A percentile compares a stretch with the other conserved stretches of the same genome.
These are phyloP conservation scores for Citrus sinensis DNA, from an alignment of 345 rosid genomes.

Conservation along the genomic window DVS_A1.0 CM039167.1:4295501-4296000, in stretches of 20 bases:
- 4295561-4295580: constrained; percentile 8
- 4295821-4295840: constrained; percentile 21
- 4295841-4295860: constrained; percentile 25
- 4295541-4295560: constrained; percentile 17
- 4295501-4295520: constrained; percentile 25
- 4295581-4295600: constrained; percentile 22
- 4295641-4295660: constrained; percentile 2
- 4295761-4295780: constrained; percentile 31
- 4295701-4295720: constrained; percentile 15
- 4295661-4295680: constrained; percentile 19
- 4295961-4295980: constrained; percentile 17
- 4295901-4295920: not conserved
- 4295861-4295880: constrained; percentile 13
- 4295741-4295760: constrained; percentile 32
- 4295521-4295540: constrained; percentile 13
- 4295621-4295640: constrained; percentile 14
- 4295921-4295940: not conserved
- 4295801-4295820: constrained; percentile 29
- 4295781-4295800: constrained; percentile 23
- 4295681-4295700: not conserved
- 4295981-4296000: constrained; percentile 11
- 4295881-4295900: constrained; percentile 29
- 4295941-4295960: constrained; percentile 9
- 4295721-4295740: constrained; percentile 30
- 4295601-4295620: constrained; percentile 15